Percentiles rank a stretch among this genome's conserved stretches.
phyloP scores from a whole-genome alignment of 2,329 filamentous ascomycete genomes.

The Harringtonia aguacate region DNA sequence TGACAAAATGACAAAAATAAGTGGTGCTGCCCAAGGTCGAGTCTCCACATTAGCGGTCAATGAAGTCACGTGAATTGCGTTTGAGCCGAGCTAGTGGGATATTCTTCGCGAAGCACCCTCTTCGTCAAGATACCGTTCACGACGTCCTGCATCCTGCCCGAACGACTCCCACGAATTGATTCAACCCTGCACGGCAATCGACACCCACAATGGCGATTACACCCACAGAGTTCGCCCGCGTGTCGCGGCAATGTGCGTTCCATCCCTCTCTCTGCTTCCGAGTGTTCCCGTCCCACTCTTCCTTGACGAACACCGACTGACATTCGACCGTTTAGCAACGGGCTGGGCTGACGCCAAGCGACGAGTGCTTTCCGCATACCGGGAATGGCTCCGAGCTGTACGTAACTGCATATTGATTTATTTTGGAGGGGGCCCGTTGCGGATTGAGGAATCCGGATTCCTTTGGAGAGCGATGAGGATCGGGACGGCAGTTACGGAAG shows the following conservation, averaged over 20 bases:
- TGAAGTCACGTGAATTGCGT: not conserved
- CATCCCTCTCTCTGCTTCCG: constrained; percentile 11
- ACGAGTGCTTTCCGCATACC: constrained; percentile 80
- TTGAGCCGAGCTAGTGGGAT: not conserved
- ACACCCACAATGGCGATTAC: constrained; percentile 62
- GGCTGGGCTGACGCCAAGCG: constrained; percentile 83
- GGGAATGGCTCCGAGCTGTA: constrained; percentile 95
- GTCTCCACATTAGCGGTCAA: not conserved
- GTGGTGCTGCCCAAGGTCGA: not conserved
- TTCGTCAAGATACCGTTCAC: not conserved
- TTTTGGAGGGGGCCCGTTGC: not conserved
- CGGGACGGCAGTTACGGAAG: not conserved
- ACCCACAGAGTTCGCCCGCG: constrained; percentile 81
- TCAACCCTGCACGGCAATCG: not conserved
- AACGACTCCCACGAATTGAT: not conserved
- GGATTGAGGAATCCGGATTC: not conserved
- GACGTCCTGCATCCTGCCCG: not conserved
- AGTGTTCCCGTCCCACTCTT: not conserved
- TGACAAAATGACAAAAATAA: not conserved
- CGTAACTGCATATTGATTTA: constrained; percentile 27
- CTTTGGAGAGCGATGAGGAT: not conserved
- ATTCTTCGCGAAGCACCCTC: not conserved
- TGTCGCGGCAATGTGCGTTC: constrained; percentile 63
- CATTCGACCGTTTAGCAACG: constrained; percentile 46
- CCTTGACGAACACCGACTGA: not conserved